Evolutionary conservation across 176 grass and related monocot genomes (phyloP).

Genomic region (Typha latifolia): DNA sequence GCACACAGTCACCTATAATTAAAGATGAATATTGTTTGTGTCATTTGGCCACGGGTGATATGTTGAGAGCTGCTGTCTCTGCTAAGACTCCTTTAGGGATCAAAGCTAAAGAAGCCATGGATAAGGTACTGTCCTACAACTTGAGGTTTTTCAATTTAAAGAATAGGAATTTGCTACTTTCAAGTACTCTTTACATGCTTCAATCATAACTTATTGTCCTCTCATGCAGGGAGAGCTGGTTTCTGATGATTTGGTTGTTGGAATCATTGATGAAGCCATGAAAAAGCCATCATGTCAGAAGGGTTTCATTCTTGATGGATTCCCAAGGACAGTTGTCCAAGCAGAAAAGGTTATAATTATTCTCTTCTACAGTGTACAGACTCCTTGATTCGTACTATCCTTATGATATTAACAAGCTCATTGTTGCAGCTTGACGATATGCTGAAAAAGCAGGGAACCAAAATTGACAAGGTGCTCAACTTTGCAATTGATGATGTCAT

Average conservation of each 20-base stretch:
- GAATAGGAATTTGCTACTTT: constrained; percentile 16
- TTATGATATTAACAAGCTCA: background rate
- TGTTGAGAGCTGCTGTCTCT: constrained; percentile 86
- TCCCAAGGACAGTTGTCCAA: constrained; percentile 86
- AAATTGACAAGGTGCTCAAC: constrained; percentile 87
- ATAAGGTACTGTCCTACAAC: constrained; percentile 40
- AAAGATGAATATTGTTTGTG: constrained; percentile 97
- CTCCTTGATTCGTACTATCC: too few species aligned
- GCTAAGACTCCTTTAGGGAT: constrained; percentile 87
- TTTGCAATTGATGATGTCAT: constrained; percentile 88
- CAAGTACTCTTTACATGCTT: too few species aligned
- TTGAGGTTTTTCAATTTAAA: too few species aligned
- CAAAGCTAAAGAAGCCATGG: constrained; percentile 95
- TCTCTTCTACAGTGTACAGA: too few species aligned
- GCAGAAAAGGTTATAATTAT: constrained; percentile 60
- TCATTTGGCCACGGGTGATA: constrained; percentile 97
- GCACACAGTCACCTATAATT: constrained; percentile 40
- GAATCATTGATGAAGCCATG: constrained; percentile 96
- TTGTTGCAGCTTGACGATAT: constrained; percentile 69
- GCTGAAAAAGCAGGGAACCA: constrained; percentile 62
- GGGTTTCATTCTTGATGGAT: constrained; percentile 98
- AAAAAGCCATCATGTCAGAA: constrained; percentile 97
- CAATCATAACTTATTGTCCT: constrained; percentile 5
- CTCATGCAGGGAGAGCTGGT: constrained; percentile 79
- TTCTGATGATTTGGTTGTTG: constrained; percentile 89